Conservation (phyloP, 2,329 filamentous ascomycete genomes). For the Ilyonectria sp. region DNA sequence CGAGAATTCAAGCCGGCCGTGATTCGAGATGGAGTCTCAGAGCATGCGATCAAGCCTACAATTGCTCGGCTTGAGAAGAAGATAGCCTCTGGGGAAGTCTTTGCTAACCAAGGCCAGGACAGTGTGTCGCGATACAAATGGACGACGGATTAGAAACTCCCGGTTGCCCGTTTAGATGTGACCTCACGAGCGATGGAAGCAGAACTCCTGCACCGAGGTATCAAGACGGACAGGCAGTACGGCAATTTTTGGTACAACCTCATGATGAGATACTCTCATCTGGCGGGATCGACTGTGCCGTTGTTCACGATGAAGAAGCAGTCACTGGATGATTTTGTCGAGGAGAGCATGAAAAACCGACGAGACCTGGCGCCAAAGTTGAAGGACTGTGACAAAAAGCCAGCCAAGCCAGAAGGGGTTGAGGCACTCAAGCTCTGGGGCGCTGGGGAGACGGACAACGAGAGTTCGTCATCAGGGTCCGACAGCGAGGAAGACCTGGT, state of each 20-base stretch:
- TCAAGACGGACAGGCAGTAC: slow-evolving; percentile 35
- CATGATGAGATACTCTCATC: slow-evolving; percentile 39
- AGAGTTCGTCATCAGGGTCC: slow-evolving; percentile 35
- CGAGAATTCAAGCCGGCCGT: slow-evolving; percentile 36
- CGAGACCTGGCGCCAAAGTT: slow-evolving; percentile 8
- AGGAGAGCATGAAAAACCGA: slow-evolving; percentile 38
- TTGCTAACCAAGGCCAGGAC: slow-evolving; percentile 11
- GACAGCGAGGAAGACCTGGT: slow-evolving; percentile 29
- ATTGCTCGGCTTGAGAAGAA: slow-evolving; percentile 38
- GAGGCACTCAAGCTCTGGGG: slow-evolving; percentile 39
- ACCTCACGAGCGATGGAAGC: slow-evolving; percentile 27
- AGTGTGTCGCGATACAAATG: slow-evolving; percentile 31
- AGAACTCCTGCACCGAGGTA: slow-evolving; percentile 36
- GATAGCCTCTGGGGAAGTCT: slow-evolving; percentile 34
- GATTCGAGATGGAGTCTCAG: slow-evolving; percentile 43
- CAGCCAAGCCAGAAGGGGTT: slow-evolving; percentile 29
- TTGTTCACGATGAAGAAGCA: slow-evolving; percentile 46
- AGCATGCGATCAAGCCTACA: slow-evolving; percentile 45
- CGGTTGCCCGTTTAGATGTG: slow-evolving; percentile 20
- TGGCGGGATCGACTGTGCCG: slow-evolving; percentile 38
- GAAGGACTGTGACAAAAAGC: slow-evolving; percentile 21
- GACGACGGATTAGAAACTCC: slow-evolving; percentile 35
- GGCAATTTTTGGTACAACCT: slow-evolving; percentile 47
- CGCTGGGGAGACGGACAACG: slow-evolving; percentile 38
- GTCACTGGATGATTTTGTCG: slow-evolving; percentile 40